A percentile compares a stretch with the other conserved stretches of the same genome.
Conservation (phyloP, 805 yeast genomes). For the Candida ascalaphidarum region DNA sequence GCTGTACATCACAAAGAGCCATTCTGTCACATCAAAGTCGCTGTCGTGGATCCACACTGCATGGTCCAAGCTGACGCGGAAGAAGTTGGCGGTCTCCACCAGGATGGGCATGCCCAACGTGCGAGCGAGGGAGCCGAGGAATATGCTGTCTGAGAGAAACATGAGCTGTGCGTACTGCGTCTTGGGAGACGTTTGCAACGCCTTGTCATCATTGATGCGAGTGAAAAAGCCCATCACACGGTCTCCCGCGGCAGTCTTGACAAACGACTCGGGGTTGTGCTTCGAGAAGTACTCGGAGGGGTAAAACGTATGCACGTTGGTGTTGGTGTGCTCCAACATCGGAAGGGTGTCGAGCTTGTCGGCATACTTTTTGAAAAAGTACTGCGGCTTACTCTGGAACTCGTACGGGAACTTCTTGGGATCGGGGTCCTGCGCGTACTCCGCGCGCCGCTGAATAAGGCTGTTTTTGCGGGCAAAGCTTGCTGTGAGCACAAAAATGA, state of each 20-base stretch:
- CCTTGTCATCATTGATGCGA: constrained; percentile 1
- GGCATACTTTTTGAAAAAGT: constrained; percentile 10
- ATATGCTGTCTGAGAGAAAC: constrained; percentile 23
- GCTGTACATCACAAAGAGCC: constrained; percentile 26
- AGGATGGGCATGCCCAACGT: constrained; percentile 8
- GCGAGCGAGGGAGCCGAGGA: constrained; percentile 17
- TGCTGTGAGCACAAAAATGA: constrained; percentile 14
- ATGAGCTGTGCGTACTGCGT: constrained; percentile 13
- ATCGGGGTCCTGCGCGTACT: constrained; percentile 6
- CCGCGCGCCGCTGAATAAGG: constrained; percentile 3
- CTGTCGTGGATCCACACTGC: constrained; percentile 25
- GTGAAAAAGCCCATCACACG: too few species aligned
- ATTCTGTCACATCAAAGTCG: constrained; percentile 26
- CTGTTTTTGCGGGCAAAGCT: constrained; percentile 15
- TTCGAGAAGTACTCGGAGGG: constrained; percentile 7
- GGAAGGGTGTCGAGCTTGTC: constrained; percentile 7
- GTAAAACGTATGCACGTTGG: constrained; percentile 6
- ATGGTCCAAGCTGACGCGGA: constrained; percentile 32
- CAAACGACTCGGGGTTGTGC: background rate
- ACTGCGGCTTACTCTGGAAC: constrained; percentile 12
- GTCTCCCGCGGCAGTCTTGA: too few species aligned
- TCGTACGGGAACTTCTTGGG: constrained; percentile 12
- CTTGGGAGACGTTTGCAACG: constrained; percentile 7
- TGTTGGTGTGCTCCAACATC: constrained; percentile 8
- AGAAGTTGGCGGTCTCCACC: constrained; percentile 11